Conservation (phyloP, 345 rosid species). For the Streptanthus diversifolius region DNA sequence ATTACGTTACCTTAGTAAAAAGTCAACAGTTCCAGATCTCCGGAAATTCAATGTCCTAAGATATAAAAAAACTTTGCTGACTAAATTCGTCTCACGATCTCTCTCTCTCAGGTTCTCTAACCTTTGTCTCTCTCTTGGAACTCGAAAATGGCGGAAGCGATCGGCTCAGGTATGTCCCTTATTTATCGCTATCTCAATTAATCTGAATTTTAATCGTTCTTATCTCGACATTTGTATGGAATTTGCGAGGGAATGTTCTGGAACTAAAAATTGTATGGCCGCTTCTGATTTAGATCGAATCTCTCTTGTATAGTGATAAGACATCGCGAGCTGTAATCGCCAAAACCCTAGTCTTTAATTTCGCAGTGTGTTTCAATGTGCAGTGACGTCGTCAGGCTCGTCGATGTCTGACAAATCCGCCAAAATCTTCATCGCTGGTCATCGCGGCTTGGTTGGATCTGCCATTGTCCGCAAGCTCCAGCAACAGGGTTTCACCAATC, state of each 20-base stretch:
- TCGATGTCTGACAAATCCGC: conserved; percentile 61
- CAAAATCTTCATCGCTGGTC: conserved; percentile 93
- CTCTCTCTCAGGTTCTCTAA: not conserved
- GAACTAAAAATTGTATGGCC: not conserved
- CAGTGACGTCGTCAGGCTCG: conserved; percentile 28
- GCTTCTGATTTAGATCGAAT: not conserved
- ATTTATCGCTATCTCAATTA: not conserved
- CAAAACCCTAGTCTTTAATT: not conserved
- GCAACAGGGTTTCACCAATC: conserved; percentile 55
- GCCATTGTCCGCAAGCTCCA: conserved; percentile 76
- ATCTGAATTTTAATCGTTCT: not conserved
- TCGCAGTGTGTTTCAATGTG: not conserved
- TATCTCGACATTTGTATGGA: not conserved
- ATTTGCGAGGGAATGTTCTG: not conserved
- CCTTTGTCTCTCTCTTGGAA: not conserved
- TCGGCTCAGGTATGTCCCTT: conserved; percentile 15
- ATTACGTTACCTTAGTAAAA: not conserved
- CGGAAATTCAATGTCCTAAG: not conserved
- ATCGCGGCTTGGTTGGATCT: conserved; percentile 86
- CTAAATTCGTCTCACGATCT: not conserved
- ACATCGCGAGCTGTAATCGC: not conserved
- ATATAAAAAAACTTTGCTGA: not conserved
- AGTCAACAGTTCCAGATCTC: conserved; percentile 11
- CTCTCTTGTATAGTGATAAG: not conserved
- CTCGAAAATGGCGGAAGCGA: conserved; percentile 27